Evolutionary conservation across 257 asterid species (phyloP), one percentile per base, ranked within the genome.

Genomic region (Mitragyna speciosa): DNA sequence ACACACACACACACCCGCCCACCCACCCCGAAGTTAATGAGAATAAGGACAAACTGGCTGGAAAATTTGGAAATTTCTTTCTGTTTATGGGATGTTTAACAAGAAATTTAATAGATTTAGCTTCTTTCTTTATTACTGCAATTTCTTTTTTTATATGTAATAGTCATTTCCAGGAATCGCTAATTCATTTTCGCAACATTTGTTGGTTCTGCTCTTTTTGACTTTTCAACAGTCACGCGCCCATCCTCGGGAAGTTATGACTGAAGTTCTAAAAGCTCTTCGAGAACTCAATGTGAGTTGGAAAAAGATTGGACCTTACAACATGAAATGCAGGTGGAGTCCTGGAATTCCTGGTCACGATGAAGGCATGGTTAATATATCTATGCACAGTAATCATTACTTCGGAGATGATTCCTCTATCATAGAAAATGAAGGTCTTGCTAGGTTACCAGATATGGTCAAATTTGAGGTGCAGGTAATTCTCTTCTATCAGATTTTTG

Each of bases 391-490:
- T 83, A 81, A 79, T 67, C 80, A 80, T 77, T 87, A 70, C 84
- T 89, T 86, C 20, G 92, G 90, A 61, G 94, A 91, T 26, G 91
- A 89, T 79, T 84, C 98, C 28, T 77, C 93, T 58, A 85, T 89
- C 82, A 79, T 77, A 67, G 90, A 90, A 83, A 87, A 85, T 58
- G 93, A 92, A 74, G 91, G 85, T 66, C 79, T 68, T 59, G 48
- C 67, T 70, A 81, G 75, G 84, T 81, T 84, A 76, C 86, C 86
- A 69, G 89, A 88, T 78, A 91, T 90, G 73, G 92, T 95, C 76
- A 93, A 95, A 86, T 95, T 95, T 85, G 99, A 95, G 85, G 85
- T 95, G 82, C 99, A 93, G 98, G 98, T 93, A 88, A 76, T 28
- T 14, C 45, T 73, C 54, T 72, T 26, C 10, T 12, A 2, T 17